These are phyloP conservation scores for Malus sylvestris DNA, from an alignment of 306 rosid species.

Conservation along the genomic window DNA sequence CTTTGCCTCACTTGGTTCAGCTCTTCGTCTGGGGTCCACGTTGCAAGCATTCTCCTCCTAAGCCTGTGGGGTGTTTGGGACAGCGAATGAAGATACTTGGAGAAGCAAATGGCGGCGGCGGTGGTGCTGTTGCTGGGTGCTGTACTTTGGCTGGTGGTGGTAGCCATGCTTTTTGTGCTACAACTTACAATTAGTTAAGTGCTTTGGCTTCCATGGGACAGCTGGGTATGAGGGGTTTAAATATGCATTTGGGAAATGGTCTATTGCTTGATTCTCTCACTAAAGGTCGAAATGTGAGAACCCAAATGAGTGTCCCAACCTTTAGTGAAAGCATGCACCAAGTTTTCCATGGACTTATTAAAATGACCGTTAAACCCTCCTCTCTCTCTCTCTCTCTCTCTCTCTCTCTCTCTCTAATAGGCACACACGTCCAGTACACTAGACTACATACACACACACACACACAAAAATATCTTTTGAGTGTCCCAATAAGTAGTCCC, in stretches of 20 bases:
- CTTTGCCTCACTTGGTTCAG: slow-evolving; percentile 78
- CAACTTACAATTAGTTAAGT: background rate
- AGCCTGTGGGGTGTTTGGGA: slow-evolving; percentile 81
- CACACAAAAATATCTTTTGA: slow-evolving; percentile 9
- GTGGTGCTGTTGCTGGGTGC: slow-evolving; percentile 19
- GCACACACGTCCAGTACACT: too few relatives aligned
- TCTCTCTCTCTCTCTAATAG: too few relatives aligned
- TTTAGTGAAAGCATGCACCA: slow-evolving; percentile 28
- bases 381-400: background rate
- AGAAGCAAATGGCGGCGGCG: slow-evolving; percentile 29
- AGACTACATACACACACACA: background rate
- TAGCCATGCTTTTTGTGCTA: slow-evolving; percentile 27
- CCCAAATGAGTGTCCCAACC: slow-evolving; percentile 30
- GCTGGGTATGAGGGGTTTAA: slow-evolving; percentile 42
- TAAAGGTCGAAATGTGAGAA: slow-evolving; percentile 18
- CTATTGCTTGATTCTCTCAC: slow-evolving; percentile 26
- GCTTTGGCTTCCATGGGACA: slow-evolving; percentile 30
- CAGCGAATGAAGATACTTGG: slow-evolving; percentile 56
- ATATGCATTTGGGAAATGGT: slow-evolving; percentile 38
- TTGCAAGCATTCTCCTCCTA: slow-evolving; percentile 76
- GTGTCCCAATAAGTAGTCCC: slow-evolving; percentile 18
- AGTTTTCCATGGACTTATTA: slow-evolving; percentile 11
- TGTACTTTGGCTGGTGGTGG: slow-evolving; percentile 6
- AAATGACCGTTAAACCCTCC: slow-evolving; percentile 11
- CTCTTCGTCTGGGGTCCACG: slow-evolving; percentile 91